Percentiles rank a stretch among this genome's conserved stretches.
phyloP scores from a whole-genome alignment of 2,329 filamentous ascomycete species.

The Alternaria novae-zelandiae region DNA sequence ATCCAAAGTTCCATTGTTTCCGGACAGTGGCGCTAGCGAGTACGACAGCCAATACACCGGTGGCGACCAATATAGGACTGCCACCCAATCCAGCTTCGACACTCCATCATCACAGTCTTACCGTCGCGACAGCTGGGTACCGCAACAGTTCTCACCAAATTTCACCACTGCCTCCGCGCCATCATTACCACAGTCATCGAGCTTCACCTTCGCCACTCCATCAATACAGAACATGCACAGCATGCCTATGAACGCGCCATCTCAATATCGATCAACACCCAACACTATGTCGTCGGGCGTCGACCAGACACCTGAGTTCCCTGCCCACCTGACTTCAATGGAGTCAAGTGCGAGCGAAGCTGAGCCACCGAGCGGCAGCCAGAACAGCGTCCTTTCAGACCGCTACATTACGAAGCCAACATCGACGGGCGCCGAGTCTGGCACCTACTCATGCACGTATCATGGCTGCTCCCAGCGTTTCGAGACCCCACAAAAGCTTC shows the following conservation, averaged over 20 bases:
- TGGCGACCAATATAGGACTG: constrained; percentile 49
- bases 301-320: constrained; percentile 63
- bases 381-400: constrained; percentile 43
- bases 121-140: constrained; percentile 44
- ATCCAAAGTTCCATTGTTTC: constrained; percentile 75
- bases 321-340: constrained; percentile 65
- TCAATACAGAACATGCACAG: constrained; percentile 43
- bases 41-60: constrained; percentile 55
- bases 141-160: constrained; percentile 44
- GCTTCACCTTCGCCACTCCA: constrained; percentile 57
- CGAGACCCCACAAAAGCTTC: constrained; percentile 82
- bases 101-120: constrained; percentile 44
- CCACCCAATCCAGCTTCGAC: constrained; percentile 46
- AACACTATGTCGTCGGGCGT: constrained; percentile 38
- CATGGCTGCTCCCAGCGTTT: constrained; percentile 89
- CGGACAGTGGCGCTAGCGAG: constrained; percentile 63
- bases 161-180: constrained; percentile 39
- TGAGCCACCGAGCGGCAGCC: constrained; percentile 51
- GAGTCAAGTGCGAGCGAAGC: constrained; percentile 66
- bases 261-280: constrained; percentile 43
- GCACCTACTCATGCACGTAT: constrained; percentile 96
- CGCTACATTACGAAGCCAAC: constrained; percentile 60
- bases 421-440: constrained; percentile 74
- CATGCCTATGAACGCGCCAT: constrained; percentile 41
- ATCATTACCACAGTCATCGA: constrained; percentile 41